Evolutionary conservation across 192 early-diverging fungal genomes (phyloP), one percentile per base, ranked within the genome.

Genomic region (Mortierella claussenii): DNA sequence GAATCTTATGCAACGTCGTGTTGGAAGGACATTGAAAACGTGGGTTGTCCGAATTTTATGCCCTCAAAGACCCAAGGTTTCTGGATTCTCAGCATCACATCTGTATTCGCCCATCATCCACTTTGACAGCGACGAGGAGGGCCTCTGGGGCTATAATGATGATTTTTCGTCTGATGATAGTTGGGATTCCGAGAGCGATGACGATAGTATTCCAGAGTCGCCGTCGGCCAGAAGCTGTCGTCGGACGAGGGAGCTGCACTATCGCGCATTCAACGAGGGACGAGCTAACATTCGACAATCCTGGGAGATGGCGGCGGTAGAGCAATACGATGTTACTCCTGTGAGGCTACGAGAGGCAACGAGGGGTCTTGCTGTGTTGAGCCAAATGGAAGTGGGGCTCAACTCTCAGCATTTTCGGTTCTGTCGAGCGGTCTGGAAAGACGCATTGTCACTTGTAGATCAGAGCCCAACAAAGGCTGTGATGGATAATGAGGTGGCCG

Each of bases 1-100:
- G 50, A 24, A 6, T 21, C 2, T 40, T 5, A 60, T 68, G 57
- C 34, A 42, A 28, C 37, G 15, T 3, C 66, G 49, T 33, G 47
- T 51, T 31, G 45, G 34, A 24, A 31, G 52, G 7, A 60, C n/a
- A 9, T 57, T 68, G 20, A 60, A 60, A 33, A 52, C 55, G n/a
- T 68, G 66, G 66, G 53, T n/a, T 4, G 37, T 68, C 26, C 56
- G 49, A 43, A 15, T 68, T n/a, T 36, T 68, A 20, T 68, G 56
- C n/a, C 66, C 66, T 1, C 66, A 68, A 36, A 26, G 50, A 43
- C 66, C 66, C 5, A 36, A 46, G 36, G 9, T 44, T 9, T 24
- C 47, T 12, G 56, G 36, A 54, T 48, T 44, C 33, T 33, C 47
- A 0, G 3, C 49, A 12, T 12, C 53, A 13, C 56, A 68, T 27